Base-by-base conservation (phyloP, 139 green algal genomes). In the Chlamydomonas eustigma region DNA sequence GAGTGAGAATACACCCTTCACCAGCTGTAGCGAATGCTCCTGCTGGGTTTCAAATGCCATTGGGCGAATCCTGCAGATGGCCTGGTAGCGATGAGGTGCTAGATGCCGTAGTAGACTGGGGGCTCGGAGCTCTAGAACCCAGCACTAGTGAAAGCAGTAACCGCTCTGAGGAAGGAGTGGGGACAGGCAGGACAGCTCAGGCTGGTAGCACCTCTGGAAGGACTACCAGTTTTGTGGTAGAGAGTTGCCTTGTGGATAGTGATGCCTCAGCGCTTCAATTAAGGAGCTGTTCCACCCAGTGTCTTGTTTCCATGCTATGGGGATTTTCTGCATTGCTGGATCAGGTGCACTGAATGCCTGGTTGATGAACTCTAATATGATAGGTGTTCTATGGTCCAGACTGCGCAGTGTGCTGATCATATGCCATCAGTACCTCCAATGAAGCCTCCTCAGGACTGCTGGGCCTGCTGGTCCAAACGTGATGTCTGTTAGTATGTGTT, bases 291-390 rank as follows among this genome's bases (percentile, higher is more conserved):
- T 67, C 31, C 35, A 65, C 65, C 32, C 58, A 71, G 30, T 32
- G 67, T 37, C 30, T 73, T 25, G 68, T 52, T 30, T 76, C 76
- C 12, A 28, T 76, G 4, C 44, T 81, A 24, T 81, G 76, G 76
- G 67, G 38, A n/a, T 34, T 25, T 51, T 52, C 64, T 6, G 44
- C 63, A 35, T 32, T 81, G 67, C 39, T 71, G 25, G n/a, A 6
- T 1, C 74, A 64, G n/a, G 50, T 71, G 52, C 73, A 51, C n/a
- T n/a, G n/a, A n/a, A n/a, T n/a, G n/a, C n/a, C n/a, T n/a, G n/a
- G n/a, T n/a, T n/a, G n/a, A n/a, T n/a, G n/a, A n/a, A n/a, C n/a
- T n/a, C n/a, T n/a, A n/a, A n/a, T n/a, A n/a, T n/a, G n/a, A n/a
- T n/a, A n/a, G n/a, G n/a, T n/a, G n/a, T n/a, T n/a, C n/a, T n/a